A percentile compares a stretch with the other conserved stretches of the same genome.
These are phyloP conservation scores for Xylariaceae sp. DNA, from an alignment of 2,329 filamentous ascomycete genomes.

Conservation along the genomic window DNA sequence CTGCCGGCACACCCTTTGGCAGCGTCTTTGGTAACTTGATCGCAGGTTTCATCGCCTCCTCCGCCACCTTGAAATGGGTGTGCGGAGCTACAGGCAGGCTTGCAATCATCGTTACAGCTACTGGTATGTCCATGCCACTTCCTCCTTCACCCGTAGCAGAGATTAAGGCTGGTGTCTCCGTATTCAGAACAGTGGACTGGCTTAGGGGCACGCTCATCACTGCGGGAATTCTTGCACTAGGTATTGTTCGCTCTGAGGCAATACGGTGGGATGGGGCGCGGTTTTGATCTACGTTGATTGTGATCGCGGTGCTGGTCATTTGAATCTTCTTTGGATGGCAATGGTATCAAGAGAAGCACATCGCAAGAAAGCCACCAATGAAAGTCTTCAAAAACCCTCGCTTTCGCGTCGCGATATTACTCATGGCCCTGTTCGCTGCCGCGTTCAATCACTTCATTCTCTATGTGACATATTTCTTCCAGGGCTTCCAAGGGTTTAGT, in stretches of 20 bases:
- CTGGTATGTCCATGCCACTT: slow-evolving; percentile 62
- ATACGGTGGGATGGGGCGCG: slow-evolving; percentile 67
- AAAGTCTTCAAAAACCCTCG: slow-evolving; percentile 62
- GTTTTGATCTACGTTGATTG: slow-evolving; percentile 65
- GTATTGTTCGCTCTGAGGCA: slow-evolving; percentile 67
- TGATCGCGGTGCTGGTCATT: slow-evolving; percentile 59
- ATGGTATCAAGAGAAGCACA: slow-evolving; percentile 57
- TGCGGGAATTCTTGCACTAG: slow-evolving; percentile 61
- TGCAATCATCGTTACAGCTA: slow-evolving; percentile 57
- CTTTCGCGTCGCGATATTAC: slow-evolving; percentile 65
- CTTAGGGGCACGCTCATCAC: slow-evolving; percentile 66
- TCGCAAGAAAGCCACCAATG: slow-evolving; percentile 59
- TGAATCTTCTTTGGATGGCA: slow-evolving; percentile 64
- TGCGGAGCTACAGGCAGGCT: slow-evolving; percentile 67
- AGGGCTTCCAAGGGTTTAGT: slow-evolving; percentile 64
- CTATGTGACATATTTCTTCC: slow-evolving; percentile 71
- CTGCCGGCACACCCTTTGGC: slow-evolving; percentile 66
- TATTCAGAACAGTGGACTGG: slow-evolving; percentile 64
- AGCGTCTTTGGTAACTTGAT: slow-evolving; percentile 67
- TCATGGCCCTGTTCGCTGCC: slow-evolving; percentile 69
- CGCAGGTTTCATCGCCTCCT: slow-evolving; percentile 65
- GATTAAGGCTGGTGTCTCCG: slow-evolving; percentile 30
- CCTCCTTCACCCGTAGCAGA: slow-evolving; percentile 41
- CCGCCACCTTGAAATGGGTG: slow-evolving; percentile 67
- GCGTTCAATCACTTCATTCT: slow-evolving; percentile 70